Percentiles rank a stretch among this genome's conserved stretches.
Conservation (phyloP, 345 rosid species). For the Turritis glabra region DNA sequence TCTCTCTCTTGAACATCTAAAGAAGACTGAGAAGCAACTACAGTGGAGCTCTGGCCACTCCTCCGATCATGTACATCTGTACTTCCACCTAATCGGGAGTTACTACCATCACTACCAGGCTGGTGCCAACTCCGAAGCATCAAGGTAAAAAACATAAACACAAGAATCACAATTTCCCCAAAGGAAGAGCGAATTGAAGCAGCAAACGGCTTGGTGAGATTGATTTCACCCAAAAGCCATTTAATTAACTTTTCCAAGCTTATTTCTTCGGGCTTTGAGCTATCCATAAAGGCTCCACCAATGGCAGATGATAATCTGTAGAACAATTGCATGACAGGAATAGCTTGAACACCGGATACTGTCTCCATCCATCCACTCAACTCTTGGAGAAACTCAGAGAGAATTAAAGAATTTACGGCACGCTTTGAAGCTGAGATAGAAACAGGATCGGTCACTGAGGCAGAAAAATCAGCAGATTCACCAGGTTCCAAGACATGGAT, state of each 20-base stretch:
- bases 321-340: slow-evolving; percentile 94
- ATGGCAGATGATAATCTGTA: slow-evolving; percentile 95
- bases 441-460: slow-evolving; percentile 67
- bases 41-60: slow-evolving; percentile 48
- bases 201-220: slow-evolving; percentile 68
- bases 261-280: slow-evolving; percentile 78
- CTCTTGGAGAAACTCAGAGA: slow-evolving; percentile 88
- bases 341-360: slow-evolving; percentile 80
- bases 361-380: slow-evolving; percentile 94
- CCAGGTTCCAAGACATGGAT: slow-evolving; percentile 90
- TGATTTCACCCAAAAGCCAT: slow-evolving; percentile 90
- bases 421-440: slow-evolving; percentile 94
- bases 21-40: slow-evolving; percentile 56
- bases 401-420: slow-evolving; percentile 90
- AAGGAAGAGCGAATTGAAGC: slow-evolving; percentile 68
- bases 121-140: slow-evolving; percentile 99
- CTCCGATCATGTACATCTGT: slow-evolving; percentile 64
- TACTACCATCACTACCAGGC: slow-evolving; percentile 76
- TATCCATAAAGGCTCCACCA: slow-evolving; percentile 93
- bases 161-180: slow-evolving; percentile 89
- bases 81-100: slow-evolving; percentile 52
- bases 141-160: slow-evolving; percentile 97
- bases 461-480: slow-evolving; percentile 80
- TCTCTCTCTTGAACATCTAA: slow-evolving; percentile 75
- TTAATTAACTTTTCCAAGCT: slow-evolving; percentile 81